phyloP scores from a whole-genome alignment of 2,329 filamentous ascomycete species.

The Dothistroma pini region DNA sequence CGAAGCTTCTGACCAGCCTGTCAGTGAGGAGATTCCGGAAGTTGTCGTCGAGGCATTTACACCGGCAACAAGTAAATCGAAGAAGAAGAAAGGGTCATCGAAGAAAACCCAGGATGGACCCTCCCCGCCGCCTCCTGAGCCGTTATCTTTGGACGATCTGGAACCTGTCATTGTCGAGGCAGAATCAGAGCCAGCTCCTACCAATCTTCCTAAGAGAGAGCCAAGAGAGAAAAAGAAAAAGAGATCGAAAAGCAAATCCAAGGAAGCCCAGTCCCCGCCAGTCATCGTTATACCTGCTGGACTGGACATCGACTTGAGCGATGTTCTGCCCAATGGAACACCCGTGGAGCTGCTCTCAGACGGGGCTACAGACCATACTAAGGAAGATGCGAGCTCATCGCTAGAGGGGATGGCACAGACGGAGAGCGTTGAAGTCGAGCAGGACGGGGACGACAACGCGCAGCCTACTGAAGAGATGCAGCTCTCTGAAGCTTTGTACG shows the following conservation, averaged over 20 bases:
- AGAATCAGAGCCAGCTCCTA: not conserved
- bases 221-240: slow-evolving; percentile 13
- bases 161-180: not conserved
- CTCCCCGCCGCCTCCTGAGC: not conserved
- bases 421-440: not conserved
- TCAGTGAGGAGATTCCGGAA: not conserved
- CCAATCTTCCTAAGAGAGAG: slow-evolving; percentile 2
- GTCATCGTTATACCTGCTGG: slow-evolving; percentile 9
- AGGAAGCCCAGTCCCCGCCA: not conserved
- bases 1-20: not conserved
- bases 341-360: not conserved
- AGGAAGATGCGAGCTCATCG: not conserved
- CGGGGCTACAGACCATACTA: not conserved
- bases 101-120: slow-evolving; percentile 9
- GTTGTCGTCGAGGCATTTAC: not conserved
- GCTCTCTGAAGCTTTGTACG: not conserved
- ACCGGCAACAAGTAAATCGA: not conserved
- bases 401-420: not conserved
- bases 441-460: not conserved
- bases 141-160: not conserved
- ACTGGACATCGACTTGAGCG: slow-evolving; percentile 17
- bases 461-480: not conserved
- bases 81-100: slow-evolving; percentile 10
- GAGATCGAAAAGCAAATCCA: slow-evolving; percentile 15
- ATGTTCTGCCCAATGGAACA: slow-evolving; percentile 6